Percentiles rank a stretch among this genome's conserved stretches.
Evolutionary conservation across 2,329 filamentous ascomycete species (phyloP).

Genomic region (Trichoderma arundinaceum): DNA sequence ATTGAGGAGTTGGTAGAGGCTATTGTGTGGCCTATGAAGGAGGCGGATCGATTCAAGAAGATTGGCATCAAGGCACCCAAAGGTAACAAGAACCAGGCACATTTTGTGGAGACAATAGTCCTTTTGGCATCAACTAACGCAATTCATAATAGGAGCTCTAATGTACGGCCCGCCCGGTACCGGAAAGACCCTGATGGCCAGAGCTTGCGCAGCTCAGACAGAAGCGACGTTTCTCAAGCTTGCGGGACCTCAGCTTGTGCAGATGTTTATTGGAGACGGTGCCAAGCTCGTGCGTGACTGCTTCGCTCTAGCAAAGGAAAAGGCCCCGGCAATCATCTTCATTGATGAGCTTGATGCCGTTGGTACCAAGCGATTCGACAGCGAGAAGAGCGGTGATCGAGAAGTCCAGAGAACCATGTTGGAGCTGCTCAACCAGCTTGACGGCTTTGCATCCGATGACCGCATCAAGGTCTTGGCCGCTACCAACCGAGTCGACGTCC

Average conservation of each 20-base stretch:
- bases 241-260: slow-evolving; percentile 93
- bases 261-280: slow-evolving; percentile 99
- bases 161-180: slow-evolving; percentile 97
- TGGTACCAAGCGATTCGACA: slow-evolving; percentile 99
- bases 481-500: slow-evolving; percentile 91
- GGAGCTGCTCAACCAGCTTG: slow-evolving; percentile 96
- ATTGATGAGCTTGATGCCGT: slow-evolving; percentile 98
- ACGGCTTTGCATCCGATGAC: slow-evolving; percentile 96
- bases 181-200: slow-evolving; percentile 88
- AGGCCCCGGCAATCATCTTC: slow-evolving; percentile 98
- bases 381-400: slow-evolving; percentile 95
- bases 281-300: slow-evolving; percentile 97
- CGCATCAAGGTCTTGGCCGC: slow-evolving; percentile 95
- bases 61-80: slow-evolving; percentile 99
- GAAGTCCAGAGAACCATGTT: slow-evolving; percentile 99
- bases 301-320: slow-evolving; percentile 97
- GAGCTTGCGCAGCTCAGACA: slow-evolving; percentile 96
- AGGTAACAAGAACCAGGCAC: slow-evolving; percentile 62
- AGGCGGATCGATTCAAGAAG: slow-evolving; percentile 98
- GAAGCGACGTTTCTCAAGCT: slow-evolving; percentile 99
- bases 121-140: neutral
- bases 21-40: slow-evolving; percentile 99
- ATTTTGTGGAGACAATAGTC: neutral
- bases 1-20: slow-evolving; percentile 98
- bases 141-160: slow-evolving; percentile 80